Evolutionary conservation across 768 basidiomycete genomes (phyloP).

Genomic region (Trametes villosa): DNA sequence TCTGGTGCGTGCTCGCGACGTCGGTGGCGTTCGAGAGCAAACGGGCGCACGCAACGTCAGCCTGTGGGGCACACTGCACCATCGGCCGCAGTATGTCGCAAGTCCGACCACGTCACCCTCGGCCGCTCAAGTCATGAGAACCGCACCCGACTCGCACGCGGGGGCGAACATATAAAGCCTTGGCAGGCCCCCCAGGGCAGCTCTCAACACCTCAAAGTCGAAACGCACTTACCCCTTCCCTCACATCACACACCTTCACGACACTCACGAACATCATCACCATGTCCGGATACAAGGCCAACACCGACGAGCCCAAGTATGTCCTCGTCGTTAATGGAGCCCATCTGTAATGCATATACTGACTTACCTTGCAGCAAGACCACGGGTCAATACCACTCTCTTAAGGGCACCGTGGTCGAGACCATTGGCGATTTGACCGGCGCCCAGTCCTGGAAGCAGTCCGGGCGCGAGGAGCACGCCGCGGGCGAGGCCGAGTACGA

Average conservation of each 20-base stretch:
- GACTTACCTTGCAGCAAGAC: constrained; percentile 36
- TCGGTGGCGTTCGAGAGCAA: not conserved
- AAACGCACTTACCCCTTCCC: not conserved
- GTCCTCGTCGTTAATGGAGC: not conserved
- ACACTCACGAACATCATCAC: not conserved
- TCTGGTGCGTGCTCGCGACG: too few relatives aligned
- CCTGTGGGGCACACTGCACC: not conserved
- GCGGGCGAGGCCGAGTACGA: constrained; percentile 52
- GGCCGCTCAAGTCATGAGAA: not conserved
- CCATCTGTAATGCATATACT: not conserved
- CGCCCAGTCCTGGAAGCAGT: constrained; percentile 43
- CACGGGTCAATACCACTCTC: constrained; percentile 45
- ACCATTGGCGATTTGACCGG: constrained; percentile 50
- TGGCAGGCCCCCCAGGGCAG: not conserved
- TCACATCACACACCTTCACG: not conserved
- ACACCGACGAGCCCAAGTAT: constrained; percentile 31
- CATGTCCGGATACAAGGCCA: constrained; percentile 10
- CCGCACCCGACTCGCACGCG: not conserved
- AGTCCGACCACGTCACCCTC: not conserved
- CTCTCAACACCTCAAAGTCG: not conserved
- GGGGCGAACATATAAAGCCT: not conserved
- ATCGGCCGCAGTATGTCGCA: not conserved
- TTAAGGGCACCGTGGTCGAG: constrained; percentile 45
- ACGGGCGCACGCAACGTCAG: not conserved
- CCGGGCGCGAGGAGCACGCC: constrained; percentile 55